These are phyloP conservation scores for Pseudocercospora cruenta DNA, from an alignment of 2,329 filamentous ascomycete genomes.

Conservation along the genomic window DNA sequence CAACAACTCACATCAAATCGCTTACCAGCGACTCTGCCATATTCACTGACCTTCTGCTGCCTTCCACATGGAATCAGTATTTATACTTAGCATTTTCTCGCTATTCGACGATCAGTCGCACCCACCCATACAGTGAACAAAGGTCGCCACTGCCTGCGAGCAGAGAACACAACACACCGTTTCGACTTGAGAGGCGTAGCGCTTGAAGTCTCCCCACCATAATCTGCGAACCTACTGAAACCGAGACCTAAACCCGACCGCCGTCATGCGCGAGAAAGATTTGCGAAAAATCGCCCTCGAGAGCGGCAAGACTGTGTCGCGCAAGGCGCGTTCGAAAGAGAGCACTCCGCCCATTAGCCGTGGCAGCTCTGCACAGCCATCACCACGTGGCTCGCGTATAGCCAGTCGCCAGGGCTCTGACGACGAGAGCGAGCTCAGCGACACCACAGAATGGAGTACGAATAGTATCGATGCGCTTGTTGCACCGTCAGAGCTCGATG, in stretches of 20 bases:
- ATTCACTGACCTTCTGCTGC: neutral
- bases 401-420: slow-evolving; percentile 67
- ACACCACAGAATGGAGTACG: slow-evolving; percentile 63
- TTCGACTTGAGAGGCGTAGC: neutral
- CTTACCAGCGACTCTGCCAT: neutral
- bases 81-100: slow-evolving; percentile 8
- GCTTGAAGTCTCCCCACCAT: neutral
- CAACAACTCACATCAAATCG: neutral
- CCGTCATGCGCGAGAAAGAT: slow-evolving; percentile 28
- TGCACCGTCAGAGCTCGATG: slow-evolving; percentile 56
- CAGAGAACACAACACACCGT: neutral
- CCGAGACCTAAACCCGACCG: slow-evolving; percentile 1
- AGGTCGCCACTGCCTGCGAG: slow-evolving; percentile 11
- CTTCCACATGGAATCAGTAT: slow-evolving; percentile 18
- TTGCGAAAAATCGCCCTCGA: slow-evolving; percentile 70
- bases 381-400: slow-evolving; percentile 62
- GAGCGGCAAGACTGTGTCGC: slow-evolving; percentile 72
- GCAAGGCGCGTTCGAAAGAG: slow-evolving; percentile 64
- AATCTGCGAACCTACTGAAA: neutral
- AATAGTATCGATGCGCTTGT: slow-evolving; percentile 70
- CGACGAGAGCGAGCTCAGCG: slow-evolving; percentile 62
- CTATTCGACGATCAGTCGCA: slow-evolving; percentile 21
- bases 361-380: slow-evolving; percentile 59
- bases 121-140: slow-evolving; percentile 26
- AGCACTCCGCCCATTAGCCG: slow-evolving; percentile 63